A percentile compares a stretch with the other conserved stretches of the same genome.
Conservation (phyloP, 2,329 filamentous ascomycete species). For the Fusarium equiseti region DNA sequence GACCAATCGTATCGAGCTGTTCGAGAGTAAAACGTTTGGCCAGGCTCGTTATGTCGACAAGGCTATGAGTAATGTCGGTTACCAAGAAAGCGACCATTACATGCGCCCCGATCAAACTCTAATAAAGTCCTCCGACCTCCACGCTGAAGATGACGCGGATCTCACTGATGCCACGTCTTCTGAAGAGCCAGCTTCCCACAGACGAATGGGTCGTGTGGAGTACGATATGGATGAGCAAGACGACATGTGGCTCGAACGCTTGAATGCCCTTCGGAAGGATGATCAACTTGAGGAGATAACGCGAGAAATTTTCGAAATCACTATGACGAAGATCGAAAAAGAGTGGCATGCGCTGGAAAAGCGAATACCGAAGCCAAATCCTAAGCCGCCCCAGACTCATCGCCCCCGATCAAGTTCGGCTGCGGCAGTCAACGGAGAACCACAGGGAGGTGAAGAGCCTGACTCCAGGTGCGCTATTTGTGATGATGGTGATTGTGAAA, state of each 20-base stretch:
- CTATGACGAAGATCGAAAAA: constrained; percentile 98
- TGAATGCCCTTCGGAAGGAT: constrained; percentile 81
- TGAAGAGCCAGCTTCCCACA: constrained; percentile 50
- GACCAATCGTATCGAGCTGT: constrained; percentile 82
- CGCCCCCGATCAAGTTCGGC: constrained; percentile 92
- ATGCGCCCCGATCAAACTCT: constrained; percentile 80
- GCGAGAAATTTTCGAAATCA: constrained; percentile 95
- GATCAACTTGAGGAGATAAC: constrained; percentile 86
- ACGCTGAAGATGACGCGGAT: constrained; percentile 70
- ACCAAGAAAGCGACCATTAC: constrained; percentile 94
- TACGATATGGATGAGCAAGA: constrained; percentile 99
- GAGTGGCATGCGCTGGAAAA: constrained; percentile 98
- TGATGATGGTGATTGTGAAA: constrained; percentile 99
- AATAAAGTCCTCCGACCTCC: constrained; percentile 71
- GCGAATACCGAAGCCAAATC: constrained; percentile 95
- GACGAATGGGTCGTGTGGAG: constrained; percentile 82
- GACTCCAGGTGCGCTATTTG: constrained; percentile 98
- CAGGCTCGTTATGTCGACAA: constrained; percentile 94
- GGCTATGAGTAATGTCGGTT: constrained; percentile 94
- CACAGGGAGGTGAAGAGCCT: constrained; percentile 85
- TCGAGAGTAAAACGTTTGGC: constrained; percentile 86
- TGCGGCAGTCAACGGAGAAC: constrained; percentile 94
- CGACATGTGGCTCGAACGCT: constrained; percentile 90
- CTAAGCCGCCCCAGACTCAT: constrained; percentile 95
- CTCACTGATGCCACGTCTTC: constrained; percentile 50